These are phyloP conservation scores for Pisolithus sp. DNA, from an alignment of 768 basidiomycete genomes.

Conservation along the genomic window DNA sequence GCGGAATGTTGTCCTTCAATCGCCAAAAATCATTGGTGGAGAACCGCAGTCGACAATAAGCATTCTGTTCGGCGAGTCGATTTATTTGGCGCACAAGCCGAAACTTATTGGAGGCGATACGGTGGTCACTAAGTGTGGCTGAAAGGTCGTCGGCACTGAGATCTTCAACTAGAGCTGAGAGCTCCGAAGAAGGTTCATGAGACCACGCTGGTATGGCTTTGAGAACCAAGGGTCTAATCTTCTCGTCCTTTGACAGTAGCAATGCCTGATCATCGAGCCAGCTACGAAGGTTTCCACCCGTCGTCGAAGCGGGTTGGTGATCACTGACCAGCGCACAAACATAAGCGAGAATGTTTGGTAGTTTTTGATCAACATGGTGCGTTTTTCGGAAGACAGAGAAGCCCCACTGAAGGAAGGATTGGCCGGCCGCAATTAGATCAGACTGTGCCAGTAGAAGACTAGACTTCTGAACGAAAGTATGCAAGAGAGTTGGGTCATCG, in stretches of 20 bases:
- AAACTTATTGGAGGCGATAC: slow-evolving; percentile 71
- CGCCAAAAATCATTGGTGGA: slow-evolving; percentile 72
- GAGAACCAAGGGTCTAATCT: slow-evolving; percentile 37
- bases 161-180: slow-evolving; percentile 40
- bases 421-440: slow-evolving; percentile 62
- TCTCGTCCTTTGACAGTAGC: slow-evolving; percentile 33
- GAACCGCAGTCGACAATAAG: slow-evolving; percentile 42
- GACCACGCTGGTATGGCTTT: slow-evolving; percentile 75
- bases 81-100: slow-evolving; percentile 62
- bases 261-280: slow-evolving; percentile 61
- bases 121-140: slow-evolving; percentile 48
- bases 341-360: slow-evolving; percentile 66
- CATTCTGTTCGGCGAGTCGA: slow-evolving; percentile 35
- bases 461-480: slow-evolving; percentile 62
- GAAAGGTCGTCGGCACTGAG: slow-evolving; percentile 45
- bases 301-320: slow-evolving; percentile 31
- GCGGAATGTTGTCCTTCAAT: slow-evolving; percentile 71
- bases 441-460: slow-evolving; percentile 57
- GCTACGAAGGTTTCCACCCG: slow-evolving; percentile 44
- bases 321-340: slow-evolving; percentile 57
- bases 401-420: slow-evolving; percentile 77
- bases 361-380: slow-evolving; percentile 39
- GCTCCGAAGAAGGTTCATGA: slow-evolving; percentile 43
- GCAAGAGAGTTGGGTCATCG: slow-evolving; percentile 52
- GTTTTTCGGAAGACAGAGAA: slow-evolving; percentile 45